Evolutionary conservation across 208 protist species (phyloP), one percentile per base, ranked within the genome.

Genomic region (Crithidia bombi): DNA sequence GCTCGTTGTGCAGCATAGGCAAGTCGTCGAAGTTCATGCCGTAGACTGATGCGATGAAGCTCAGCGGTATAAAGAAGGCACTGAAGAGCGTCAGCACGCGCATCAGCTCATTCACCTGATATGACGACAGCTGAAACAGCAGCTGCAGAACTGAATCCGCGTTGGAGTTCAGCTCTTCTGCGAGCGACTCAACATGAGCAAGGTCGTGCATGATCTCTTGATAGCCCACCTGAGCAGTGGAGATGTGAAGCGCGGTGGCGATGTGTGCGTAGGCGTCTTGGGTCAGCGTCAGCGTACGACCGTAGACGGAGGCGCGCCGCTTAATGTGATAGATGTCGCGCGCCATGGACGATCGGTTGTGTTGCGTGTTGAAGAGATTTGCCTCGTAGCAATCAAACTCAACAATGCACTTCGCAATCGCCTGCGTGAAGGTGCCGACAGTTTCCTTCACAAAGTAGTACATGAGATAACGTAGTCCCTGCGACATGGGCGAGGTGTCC

Each of bases 61-160:
- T 91, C 21, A 92, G 69, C 7, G 89, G 92, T 43, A 92, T 94
- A 63, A 96, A 96, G 57, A 96, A 89, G 38, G 87, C 89, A 30
- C 78, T 92, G 74, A 96, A 89, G 25, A 93, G 69, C 17, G 92
- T 95, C 65, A 94, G 82, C 56, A 95, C 85, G 12, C 82, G 82
- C 84, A 96, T 94, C 23, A 93, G 79, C 76, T 96, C 87, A 64
- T 92, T 96, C 38, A 91, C 82, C 74, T 94, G 83, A 62, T 91
- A 94, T n/a, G 85, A 92, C 17, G 84, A 92, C 11, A 92, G 69
- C 69, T 92, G 85, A 38, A 92, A 94, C 15, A 92, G 79, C 41
- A 94, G 73, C 71, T 92, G 82, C 55, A 94, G 70, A 21, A 89
- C 81, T 1, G 84, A 90, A 51, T 92, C 83, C 0, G 85, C 82